Conservation (phyloP, 306 rosid species). For the Citrullus amarus region DNA sequence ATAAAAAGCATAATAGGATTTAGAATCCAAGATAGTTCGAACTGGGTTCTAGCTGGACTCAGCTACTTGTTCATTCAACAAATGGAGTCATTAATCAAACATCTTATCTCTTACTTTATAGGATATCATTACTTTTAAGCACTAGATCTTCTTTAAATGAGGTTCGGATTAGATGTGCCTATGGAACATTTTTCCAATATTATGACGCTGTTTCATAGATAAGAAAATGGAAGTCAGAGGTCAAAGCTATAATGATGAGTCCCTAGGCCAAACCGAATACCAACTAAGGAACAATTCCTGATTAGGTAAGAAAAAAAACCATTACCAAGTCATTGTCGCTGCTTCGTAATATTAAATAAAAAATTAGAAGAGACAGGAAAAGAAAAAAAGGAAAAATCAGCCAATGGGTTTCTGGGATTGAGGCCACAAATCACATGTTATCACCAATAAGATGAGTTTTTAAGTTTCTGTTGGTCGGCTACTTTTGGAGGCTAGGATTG, state of each 20-base stretch:
- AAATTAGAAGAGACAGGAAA: not conserved
- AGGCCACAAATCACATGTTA: slow-evolving; percentile 83
- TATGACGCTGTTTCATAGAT: slow-evolving; percentile 11
- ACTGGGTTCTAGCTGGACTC: slow-evolving; percentile 56
- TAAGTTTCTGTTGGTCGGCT: slow-evolving; percentile 47
- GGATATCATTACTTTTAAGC: slow-evolving; percentile 31
- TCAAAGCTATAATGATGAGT: slow-evolving; percentile 26
- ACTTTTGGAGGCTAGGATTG: slow-evolving; percentile 68
- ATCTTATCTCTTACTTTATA: slow-evolving; percentile 45
- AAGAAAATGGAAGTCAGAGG: slow-evolving; percentile 18
- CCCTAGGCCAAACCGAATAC: slow-evolving; percentile 21
- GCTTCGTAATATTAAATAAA: not conserved
- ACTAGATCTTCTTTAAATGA: slow-evolving; percentile 17
- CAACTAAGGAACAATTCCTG: slow-evolving; percentile 45
- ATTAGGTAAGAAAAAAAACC: slow-evolving; percentile 31
- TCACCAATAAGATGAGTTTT: slow-evolving; percentile 58
- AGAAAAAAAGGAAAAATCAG: slow-evolving; percentile 32
- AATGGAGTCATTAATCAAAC: slow-evolving; percentile 26
- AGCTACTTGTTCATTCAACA: slow-evolving; percentile 20
- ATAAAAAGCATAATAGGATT: slow-evolving; percentile 12
- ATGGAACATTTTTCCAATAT: slow-evolving; percentile 18
- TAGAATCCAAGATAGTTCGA: slow-evolving; percentile 14
- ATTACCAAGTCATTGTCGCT: not conserved
- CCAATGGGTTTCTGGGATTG: slow-evolving; percentile 50
- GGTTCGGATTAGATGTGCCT: slow-evolving; percentile 37